Evolutionary conservation across 805 yeast species (phyloP).

Genomic region (Metschnikowia matae): DNA sequence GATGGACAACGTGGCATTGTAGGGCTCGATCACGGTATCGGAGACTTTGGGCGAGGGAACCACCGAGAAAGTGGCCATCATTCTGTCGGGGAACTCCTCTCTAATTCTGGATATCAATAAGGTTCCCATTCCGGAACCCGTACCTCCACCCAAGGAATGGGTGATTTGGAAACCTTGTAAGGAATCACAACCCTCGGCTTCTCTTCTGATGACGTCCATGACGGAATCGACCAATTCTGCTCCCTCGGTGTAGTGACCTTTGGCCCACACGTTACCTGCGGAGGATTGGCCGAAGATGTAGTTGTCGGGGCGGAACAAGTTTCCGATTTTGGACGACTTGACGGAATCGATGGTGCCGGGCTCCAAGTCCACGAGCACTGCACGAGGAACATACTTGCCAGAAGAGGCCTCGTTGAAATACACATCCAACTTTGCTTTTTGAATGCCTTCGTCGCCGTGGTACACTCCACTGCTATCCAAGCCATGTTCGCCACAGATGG

Average conservation of each 20-base stretch:
- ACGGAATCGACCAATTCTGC: conserved; percentile 91
- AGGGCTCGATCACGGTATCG: conserved; percentile 93
- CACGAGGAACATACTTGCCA: conserved; percentile 90
- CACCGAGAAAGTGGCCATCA: conserved; percentile 94
- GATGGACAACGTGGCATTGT: conserved; percentile 85
- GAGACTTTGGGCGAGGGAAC: conserved; percentile 88
- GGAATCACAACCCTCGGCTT: conserved; percentile 89
- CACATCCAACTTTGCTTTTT: conserved; percentile 62
- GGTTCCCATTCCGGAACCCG: conserved; percentile 97
- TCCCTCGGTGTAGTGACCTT: conserved; percentile 95
- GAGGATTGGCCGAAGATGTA: conserved; percentile 85
- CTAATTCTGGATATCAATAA: conserved; percentile 77
- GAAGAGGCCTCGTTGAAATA: conserved; percentile 84
- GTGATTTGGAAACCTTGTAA: conserved; percentile 90
- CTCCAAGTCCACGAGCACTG: conserved; percentile 87
- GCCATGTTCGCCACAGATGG: conserved; percentile 86
- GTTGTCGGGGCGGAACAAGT: conserved; percentile 89
- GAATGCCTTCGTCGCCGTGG: conserved; percentile 45
- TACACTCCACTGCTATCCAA: conserved; percentile 71
- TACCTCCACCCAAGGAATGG: conserved; percentile 67
- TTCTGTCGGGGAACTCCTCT: conserved; percentile 92
- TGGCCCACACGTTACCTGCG: conserved; percentile 97
- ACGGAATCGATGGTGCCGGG: conserved; percentile 92
- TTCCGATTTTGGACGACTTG: conserved; percentile 74
- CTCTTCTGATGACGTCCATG: conserved; percentile 85